Conservation (phyloP, 495 filamentous ascomycete species). For the Annulohypoxylon bovei region DNA sequence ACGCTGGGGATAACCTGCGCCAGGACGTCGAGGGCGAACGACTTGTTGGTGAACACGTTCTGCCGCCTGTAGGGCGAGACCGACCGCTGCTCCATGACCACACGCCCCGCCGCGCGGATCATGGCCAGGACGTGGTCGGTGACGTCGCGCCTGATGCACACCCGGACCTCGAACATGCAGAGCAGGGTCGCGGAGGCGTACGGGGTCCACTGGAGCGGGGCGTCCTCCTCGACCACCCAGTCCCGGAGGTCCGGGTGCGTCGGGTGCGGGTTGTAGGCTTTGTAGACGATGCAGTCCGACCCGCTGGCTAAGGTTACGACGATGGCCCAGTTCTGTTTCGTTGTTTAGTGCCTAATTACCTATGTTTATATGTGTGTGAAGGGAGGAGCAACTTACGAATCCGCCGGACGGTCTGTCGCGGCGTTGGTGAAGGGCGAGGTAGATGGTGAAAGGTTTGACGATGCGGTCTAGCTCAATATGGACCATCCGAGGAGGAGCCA, state of each 20-base stretch:
- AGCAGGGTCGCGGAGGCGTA: neutral
- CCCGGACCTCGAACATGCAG: neutral
- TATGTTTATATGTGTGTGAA: neutral
- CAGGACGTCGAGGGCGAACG: slow-evolving; percentile 9
- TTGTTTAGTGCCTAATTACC: neutral
- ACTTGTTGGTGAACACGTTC: neutral
- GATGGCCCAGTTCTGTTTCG: neutral
- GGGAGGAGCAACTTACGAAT: neutral
- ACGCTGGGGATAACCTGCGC: neutral
- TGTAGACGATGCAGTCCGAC: neutral
- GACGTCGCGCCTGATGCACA: neutral
- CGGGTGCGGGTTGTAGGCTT: neutral
- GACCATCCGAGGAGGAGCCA: neutral
- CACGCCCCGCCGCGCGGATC: neutral
- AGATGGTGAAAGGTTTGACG: neutral
- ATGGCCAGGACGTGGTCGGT: neutral
- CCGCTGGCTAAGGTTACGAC: neutral
- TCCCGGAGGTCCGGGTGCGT: too few relatives aligned
- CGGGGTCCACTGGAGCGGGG: neutral
- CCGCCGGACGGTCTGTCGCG: neutral
- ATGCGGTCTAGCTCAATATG: neutral
- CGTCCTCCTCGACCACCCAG: neutral
- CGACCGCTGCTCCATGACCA: neutral
- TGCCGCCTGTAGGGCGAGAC: neutral
- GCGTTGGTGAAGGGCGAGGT: neutral